Evolutionary conservation across 2,329 filamentous ascomycete genomes (phyloP).

Genomic region (Calonectria henricotiae): DNA sequence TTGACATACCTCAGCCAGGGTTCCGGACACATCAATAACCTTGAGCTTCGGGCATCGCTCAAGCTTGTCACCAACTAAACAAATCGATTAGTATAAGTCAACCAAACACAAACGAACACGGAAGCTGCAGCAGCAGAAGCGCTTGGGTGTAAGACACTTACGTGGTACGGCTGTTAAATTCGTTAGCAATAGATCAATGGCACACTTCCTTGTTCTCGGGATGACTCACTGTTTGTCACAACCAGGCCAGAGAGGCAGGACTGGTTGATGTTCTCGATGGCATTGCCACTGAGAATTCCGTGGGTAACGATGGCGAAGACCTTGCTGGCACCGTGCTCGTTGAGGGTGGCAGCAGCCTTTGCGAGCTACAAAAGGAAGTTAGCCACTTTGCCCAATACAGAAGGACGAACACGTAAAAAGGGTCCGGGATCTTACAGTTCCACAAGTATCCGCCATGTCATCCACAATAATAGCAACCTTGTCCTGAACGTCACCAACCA

Average conservation of each 20-base stretch:
- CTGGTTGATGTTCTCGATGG: constrained; percentile 88
- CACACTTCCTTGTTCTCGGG: constrained; percentile 31
- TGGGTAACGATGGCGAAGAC: constrained; percentile 97
- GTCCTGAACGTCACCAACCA: constrained; percentile 94
- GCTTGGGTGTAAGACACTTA: constrained; percentile 40
- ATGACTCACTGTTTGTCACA: constrained; percentile 82
- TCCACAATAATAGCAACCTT: constrained; percentile 97
- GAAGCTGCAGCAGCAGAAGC: background rate
- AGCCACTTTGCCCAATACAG: constrained; percentile 11
- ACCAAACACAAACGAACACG: background rate
- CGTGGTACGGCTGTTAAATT: constrained; percentile 57
- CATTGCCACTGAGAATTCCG: constrained; percentile 90
- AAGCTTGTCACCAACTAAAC: constrained; percentile 80
- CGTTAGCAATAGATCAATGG: constrained; percentile 47
- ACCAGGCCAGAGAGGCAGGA: constrained; percentile 85
- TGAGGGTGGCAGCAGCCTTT: constrained; percentile 92
- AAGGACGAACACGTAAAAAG: background rate
- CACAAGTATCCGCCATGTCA: constrained; percentile 98
- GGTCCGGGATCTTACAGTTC: constrained; percentile 69
- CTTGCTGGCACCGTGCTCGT: constrained; percentile 87
- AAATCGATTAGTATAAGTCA: constrained; percentile 31
- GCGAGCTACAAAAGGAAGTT: constrained; percentile 59
- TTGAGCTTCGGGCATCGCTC: constrained; percentile 84
- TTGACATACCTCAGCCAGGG: constrained; percentile 72
- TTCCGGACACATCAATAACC: constrained; percentile 93